These are phyloP conservation scores for Erigeron philadelphicus DNA, from an alignment of 140 eudicot species.

Conservation along the genomic window DNA sequence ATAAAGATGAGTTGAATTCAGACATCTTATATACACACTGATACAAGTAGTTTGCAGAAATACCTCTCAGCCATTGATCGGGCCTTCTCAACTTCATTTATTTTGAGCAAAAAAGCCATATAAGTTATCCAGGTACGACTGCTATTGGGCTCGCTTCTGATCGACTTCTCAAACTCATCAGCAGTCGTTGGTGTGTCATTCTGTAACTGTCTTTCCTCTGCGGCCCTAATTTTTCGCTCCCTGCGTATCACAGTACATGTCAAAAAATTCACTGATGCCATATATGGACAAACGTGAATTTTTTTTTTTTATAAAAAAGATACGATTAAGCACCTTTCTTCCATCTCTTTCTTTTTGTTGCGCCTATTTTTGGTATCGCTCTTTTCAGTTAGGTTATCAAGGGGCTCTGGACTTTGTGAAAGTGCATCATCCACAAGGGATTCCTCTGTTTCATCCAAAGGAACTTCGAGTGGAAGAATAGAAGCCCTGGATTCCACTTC, in stretches of 20 bases:
- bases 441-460: conserved; percentile 61
- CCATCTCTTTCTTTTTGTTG: conserved; percentile 64
- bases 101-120: conserved; percentile 60
- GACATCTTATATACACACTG: not conserved
- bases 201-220: conserved; percentile 73
- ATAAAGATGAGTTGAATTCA: not conserved
- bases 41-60: not conserved
- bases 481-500: conserved; percentile 73
- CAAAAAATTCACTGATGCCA: not conserved
- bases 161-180: conserved; percentile 78
- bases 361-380: conserved; percentile 47
- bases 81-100: conserved; percentile 76
- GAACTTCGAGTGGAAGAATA: conserved; percentile 79
- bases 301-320: not conserved
- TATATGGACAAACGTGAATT: not conserved
- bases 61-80: conserved; percentile 86
- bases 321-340: conserved; percentile 44
- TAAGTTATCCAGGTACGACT: conserved; percentile 85
- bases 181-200: conserved; percentile 62
- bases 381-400: conserved; percentile 24
- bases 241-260: conserved; percentile 28
- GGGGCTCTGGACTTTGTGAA: conserved; percentile 28
- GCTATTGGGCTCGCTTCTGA: conserved; percentile 79
- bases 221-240: conserved; percentile 80
- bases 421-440: conserved; percentile 28